A percentile compares a stretch with the other conserved stretches of the same genome.
Conservation (phyloP, 2,329 filamentous ascomycete species). For the Paecilomyces dactylethromorphus region DNA sequence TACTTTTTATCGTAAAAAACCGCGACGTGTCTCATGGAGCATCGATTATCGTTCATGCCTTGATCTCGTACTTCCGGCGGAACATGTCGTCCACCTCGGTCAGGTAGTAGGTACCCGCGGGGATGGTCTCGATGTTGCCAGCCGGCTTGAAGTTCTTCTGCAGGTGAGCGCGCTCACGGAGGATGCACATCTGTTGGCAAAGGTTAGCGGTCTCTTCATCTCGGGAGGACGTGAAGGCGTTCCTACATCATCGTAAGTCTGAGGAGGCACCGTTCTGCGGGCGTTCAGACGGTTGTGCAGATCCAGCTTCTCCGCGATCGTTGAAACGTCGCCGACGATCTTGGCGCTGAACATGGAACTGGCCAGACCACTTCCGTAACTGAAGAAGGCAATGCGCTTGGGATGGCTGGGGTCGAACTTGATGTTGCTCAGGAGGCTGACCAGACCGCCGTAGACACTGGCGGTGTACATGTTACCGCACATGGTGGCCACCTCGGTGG, state of each 20-base stretch:
- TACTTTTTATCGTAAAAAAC: background rate
- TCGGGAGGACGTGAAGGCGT: background rate
- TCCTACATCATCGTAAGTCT: constrained; percentile 67
- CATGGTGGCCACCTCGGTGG: constrained; percentile 69
- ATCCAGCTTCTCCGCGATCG: constrained; percentile 61
- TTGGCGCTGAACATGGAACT: constrained; percentile 64
- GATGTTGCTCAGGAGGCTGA: constrained; percentile 57
- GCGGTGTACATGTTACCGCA: constrained; percentile 62
- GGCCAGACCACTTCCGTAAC: constrained; percentile 71
- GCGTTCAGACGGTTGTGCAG: constrained; percentile 62
- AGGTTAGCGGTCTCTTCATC: constrained; percentile 13
- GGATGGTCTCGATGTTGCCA: constrained; percentile 61
- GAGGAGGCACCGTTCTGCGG: constrained; percentile 60
- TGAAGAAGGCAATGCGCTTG: constrained; percentile 71
- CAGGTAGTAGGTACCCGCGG: constrained; percentile 68
- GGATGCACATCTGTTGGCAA: constrained; percentile 60
- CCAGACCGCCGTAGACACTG: constrained; percentile 53
- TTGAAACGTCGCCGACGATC: constrained; percentile 62
- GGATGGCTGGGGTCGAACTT: constrained; percentile 58
- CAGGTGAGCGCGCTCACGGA: constrained; percentile 76
- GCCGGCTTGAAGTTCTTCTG: constrained; percentile 70
- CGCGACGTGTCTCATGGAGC: constrained; percentile 6
- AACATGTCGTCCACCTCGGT: constrained; percentile 79
- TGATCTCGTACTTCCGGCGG: constrained; percentile 69
- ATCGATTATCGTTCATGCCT: constrained; percentile 49